Evolutionary conservation across 768 basidiomycete species (phyloP).

Genomic region (Boletus bicolor): DNA sequence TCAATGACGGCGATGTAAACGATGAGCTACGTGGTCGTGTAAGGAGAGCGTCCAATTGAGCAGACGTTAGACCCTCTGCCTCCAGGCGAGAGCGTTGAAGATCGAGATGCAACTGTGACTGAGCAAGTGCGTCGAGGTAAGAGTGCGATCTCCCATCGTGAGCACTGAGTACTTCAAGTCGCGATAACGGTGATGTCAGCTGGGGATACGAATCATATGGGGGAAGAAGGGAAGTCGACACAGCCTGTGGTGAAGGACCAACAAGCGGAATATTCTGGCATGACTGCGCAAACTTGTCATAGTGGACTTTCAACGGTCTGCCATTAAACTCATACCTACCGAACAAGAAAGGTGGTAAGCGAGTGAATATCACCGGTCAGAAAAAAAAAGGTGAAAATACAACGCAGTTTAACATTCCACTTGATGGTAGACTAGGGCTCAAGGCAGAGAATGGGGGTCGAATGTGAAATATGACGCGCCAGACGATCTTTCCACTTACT

Average conservation of each 20-base stretch:
- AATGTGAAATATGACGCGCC: background rate
- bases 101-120: constrained; percentile 25
- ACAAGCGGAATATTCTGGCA: constrained; percentile 26
- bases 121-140: constrained; percentile 24
- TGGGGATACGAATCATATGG: constrained; percentile 25
- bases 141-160: constrained; percentile 22
- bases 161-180: constrained; percentile 22
- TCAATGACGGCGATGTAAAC: constrained; percentile 25
- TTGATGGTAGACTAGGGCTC: background rate
- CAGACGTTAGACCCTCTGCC: constrained; percentile 23
- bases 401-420: background rate
- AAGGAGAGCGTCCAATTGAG: constrained; percentile 29
- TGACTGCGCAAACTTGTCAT: constrained; percentile 71
- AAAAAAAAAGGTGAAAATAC: background rate
- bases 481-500: constrained; percentile 48
- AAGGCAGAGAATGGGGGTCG: background rate
- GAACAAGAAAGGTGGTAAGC: constrained; percentile 6
- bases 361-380: background rate
- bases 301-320: constrained; percentile 83
- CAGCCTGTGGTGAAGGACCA: constrained; percentile 21
- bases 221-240: constrained; percentile 11
- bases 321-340: constrained; percentile 85
- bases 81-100: constrained; percentile 28
- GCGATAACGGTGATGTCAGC: constrained; percentile 21
- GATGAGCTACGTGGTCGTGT: constrained; percentile 22